These are phyloP conservation scores for Hygrocybe coccinea DNA, from an alignment of 768 basidiomycete genomes.

Conservation along the genomic window DNA sequence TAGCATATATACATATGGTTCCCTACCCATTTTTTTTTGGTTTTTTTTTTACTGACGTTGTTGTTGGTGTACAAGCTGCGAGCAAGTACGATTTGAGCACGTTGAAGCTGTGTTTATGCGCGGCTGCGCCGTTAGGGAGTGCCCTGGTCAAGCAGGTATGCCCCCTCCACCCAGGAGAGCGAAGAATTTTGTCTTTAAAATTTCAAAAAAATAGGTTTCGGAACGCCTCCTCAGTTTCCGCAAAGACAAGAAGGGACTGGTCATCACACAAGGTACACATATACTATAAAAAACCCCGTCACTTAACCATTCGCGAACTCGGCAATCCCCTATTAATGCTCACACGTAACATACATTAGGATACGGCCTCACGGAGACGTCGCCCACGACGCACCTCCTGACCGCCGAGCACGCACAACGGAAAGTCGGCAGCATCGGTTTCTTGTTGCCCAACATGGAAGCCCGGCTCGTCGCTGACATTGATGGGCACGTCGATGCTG, in stretches of 20 bases:
- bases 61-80: too few species aligned
- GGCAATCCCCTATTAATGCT: not conserved
- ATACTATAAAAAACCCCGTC: too few species aligned
- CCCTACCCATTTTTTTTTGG: too few species aligned
- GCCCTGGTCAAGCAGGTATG: conserved; percentile 51
- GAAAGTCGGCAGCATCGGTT: conserved; percentile 64
- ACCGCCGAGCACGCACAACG: conserved; percentile 36
- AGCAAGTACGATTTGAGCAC: conserved; percentile 63
- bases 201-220: conserved; percentile 27
- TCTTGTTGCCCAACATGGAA: conserved; percentile 70
- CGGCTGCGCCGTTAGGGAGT: conserved; percentile 76
- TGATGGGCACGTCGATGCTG: conserved; percentile 47
- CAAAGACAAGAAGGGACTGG: conserved; percentile 37
- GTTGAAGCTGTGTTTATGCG: conserved; percentile 55
- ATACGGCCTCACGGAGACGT: conserved; percentile 80
- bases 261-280: conserved; percentile 56
- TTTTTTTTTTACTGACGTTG: too few species aligned
- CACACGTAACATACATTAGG: conserved; percentile 33
- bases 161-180: conserved; percentile 17
- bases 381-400: conserved; percentile 62
- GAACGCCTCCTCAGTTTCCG: conserved; percentile 33
- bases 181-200: not conserved
- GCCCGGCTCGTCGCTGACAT: conserved; percentile 65
- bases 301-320: too few species aligned
- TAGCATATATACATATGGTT: too few species aligned